Conservation (phyloP, 257 asterid genomes). For the Nicotiana noctiflora region DNA sequence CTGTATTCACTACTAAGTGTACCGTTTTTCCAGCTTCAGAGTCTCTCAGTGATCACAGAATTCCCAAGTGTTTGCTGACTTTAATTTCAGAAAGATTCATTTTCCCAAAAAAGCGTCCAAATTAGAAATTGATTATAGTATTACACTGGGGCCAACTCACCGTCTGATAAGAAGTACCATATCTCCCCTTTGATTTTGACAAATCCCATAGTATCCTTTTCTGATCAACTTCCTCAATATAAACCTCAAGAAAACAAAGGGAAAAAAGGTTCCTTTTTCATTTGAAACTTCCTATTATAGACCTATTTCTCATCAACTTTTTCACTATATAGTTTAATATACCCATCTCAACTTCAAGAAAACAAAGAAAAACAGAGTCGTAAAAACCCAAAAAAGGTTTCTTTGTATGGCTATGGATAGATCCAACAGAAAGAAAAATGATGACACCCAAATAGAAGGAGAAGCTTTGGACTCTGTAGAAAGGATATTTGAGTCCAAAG, state of each 20-base stretch:
- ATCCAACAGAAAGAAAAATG: constrained; percentile 13
- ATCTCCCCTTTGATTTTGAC: background rate
- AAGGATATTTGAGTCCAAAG: constrained; percentile 59
- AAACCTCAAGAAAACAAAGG: background rate
- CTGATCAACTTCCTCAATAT: background rate
- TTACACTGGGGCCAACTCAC: background rate
- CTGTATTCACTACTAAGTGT: background rate
- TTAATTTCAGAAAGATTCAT: background rate
- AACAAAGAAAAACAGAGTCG: background rate
- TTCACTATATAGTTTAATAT: background rate
- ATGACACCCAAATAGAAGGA: constrained; percentile 7
- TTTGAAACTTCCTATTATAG: background rate
- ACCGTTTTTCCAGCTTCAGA: background rate
- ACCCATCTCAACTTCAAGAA: background rate
- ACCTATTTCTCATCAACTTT: background rate
- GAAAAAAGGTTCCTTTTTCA: background rate
- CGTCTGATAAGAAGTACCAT: background rate
- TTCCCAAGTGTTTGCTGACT: background rate
- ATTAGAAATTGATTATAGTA: background rate
- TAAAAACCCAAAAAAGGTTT: background rate
- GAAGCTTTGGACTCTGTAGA: constrained; percentile 38
- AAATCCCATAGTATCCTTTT: background rate
- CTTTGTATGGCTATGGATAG: background rate
- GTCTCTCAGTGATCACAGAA: background rate
- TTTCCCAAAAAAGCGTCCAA: background rate